Base-by-base conservation (phyloP, 2,329 filamentous ascomycete species). In the Massarina eburnea region DNA sequence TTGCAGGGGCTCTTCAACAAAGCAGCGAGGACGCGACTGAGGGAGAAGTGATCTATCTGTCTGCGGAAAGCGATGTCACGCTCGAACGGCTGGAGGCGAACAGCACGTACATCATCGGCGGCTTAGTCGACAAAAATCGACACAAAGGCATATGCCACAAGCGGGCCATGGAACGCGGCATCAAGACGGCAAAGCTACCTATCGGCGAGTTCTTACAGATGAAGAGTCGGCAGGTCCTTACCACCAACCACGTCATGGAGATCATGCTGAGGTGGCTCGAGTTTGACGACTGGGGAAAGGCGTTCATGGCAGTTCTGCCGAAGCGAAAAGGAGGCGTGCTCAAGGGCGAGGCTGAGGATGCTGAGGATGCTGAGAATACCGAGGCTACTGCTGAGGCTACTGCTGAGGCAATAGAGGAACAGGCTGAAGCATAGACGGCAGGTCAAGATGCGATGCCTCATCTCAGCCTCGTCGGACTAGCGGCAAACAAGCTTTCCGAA, bases 141-240 rank as follows among this genome's bases (percentile, higher is more conserved):
- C 86, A 99, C 71, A 99, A 99, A 75, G 91, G 89, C 1, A 78
- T 99, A 29, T 99, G 94, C 72, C 91, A 96, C 77, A 86, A 85
- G 59, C 80, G 87, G 14, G 94, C 94, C 0, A 77, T 81, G 42
- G 82, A 86, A 43, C 79, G 79, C 51, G 88, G 88, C 0, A 83
- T 99, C 58, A 86, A 86, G 53, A 97, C 94, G 0, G 94, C 92
- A 2, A 91, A 90, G 66, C 71, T 99, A 44, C 94, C 94, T 0
- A 97, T 99, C 59, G 90, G 91, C n/a, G 85, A 97, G 52, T 97
- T 89, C 69, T 86, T 99, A 77, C 81, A 90, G 53, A 95, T 99
- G 88, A 81, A 85, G 45, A 91, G 87, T 59, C 83, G 94, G 24
- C 83, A 86, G 58, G 89, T 99, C 4, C 75, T 99, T 46, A 86